Percentiles rank a stretch among this genome's conserved stretches.
phyloP scores from a whole-genome alignment of 108 stramenopile genomes.

The Cyclotella distinguenda region DNA sequence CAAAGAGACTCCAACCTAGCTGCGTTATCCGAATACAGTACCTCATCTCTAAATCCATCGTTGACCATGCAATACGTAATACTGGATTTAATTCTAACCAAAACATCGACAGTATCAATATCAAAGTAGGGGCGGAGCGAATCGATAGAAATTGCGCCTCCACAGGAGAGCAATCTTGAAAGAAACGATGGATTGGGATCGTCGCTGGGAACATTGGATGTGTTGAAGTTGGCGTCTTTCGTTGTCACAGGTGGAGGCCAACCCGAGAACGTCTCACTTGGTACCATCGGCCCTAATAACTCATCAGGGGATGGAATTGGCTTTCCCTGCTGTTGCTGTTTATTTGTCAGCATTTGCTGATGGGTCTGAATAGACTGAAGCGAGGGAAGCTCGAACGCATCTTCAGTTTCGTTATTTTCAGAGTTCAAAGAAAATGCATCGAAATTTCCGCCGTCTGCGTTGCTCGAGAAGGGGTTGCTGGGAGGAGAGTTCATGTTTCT shows the following conservation, averaged over 20 bases:
- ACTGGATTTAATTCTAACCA: constrained; percentile 30
- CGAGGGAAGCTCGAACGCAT: constrained; percentile 1
- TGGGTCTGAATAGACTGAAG: constrained; percentile 23
- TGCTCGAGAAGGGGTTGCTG: constrained; percentile 15
- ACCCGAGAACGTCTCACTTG: not conserved
- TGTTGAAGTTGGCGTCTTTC: not conserved
- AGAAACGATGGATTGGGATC: constrained; percentile 24
- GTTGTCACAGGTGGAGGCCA: constrained; percentile 19
- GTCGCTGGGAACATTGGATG: not conserved
- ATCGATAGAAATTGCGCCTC: constrained; percentile 20
- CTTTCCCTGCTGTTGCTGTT: not conserved
- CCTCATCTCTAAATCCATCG: constrained; percentile 73
- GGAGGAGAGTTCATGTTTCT: constrained; percentile 12
- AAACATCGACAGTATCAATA: constrained; percentile 37
- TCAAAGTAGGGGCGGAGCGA: constrained; percentile 44
- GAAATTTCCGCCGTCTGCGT: constrained; percentile 1
- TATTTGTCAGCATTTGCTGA: constrained; percentile 10
- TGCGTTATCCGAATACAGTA: constrained; percentile 45
- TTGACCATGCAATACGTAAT: constrained; percentile 55
- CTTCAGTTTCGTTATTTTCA: not conserved
- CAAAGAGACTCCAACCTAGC: constrained; percentile 4
- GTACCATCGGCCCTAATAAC: constrained; percentile 28
- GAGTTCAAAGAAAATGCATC: constrained; percentile 21
- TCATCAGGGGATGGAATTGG: constrained; percentile 25
- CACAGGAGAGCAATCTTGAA: constrained; percentile 18